Percentiles rank a stretch among this genome's conserved stretches.
These are phyloP conservation scores for Solanum commersonii DNA, from an alignment of 257 asterid species.

Conservation along the genomic window DNA sequence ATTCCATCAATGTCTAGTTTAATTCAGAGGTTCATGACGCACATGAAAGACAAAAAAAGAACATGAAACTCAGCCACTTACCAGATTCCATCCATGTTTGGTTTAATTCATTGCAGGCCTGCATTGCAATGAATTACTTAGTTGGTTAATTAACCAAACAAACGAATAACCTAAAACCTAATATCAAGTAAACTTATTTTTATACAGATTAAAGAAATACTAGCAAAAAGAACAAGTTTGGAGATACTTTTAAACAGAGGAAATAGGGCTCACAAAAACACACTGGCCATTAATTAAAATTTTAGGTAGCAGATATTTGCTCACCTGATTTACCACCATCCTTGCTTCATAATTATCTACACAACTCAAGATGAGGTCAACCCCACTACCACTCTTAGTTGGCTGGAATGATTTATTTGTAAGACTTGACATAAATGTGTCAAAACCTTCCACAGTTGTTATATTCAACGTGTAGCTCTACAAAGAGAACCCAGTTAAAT, in stretches of 20 bases:
- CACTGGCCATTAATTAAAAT: not conserved
- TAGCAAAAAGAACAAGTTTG: not conserved
- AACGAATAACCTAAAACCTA: not conserved
- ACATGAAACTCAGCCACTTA: conserved; percentile 9
- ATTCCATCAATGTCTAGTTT: conserved; percentile 88
- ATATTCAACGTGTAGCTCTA: conserved; percentile 97
- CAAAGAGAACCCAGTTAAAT: conserved; percentile 11
- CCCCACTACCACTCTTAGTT: conserved; percentile 67
- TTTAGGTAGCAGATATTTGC: conserved; percentile 3
- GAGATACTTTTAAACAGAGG: not conserved
- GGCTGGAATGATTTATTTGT: conserved; percentile 58
- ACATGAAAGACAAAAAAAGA: not conserved
- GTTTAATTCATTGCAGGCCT: conserved; percentile 93
- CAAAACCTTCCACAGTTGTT: conserved; percentile 92
- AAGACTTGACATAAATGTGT: conserved; percentile 81
- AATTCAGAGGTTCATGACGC: conserved; percentile 23
- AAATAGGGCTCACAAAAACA: not conserved
- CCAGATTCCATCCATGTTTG: conserved; percentile 99
- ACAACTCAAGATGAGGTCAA: conserved; percentile 92
- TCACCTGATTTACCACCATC: conserved; percentile 99
- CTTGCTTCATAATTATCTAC: conserved; percentile 99
- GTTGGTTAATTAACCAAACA: not conserved
- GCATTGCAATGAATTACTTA: conserved; percentile 12
- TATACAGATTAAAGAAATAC: not conserved
- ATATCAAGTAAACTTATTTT: not conserved